Base-by-base conservation (phyloP, 768 basidiomycete genomes). In the Sarcodon aspratus region DNA sequence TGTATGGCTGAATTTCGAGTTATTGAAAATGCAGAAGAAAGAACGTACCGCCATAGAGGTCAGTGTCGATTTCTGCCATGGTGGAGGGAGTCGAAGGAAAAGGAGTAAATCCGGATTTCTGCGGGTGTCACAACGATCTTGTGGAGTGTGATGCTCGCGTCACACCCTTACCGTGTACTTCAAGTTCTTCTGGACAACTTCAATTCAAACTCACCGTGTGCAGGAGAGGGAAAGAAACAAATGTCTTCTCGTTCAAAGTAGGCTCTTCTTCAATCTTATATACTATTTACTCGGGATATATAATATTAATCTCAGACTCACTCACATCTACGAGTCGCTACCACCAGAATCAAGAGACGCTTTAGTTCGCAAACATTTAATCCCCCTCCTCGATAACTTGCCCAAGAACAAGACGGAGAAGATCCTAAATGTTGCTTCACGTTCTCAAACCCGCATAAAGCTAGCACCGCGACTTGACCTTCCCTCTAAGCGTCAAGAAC, bases 51-150 rank as follows among this genome's bases (percentile, higher is more conserved):
- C 88, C 87, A 59, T 93, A 93, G 47, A 92, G 75, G 64, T 92
- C 90, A 67, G 85, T 85, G 64, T 91, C 86, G 64, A 87, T 82
- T 69, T 87, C 85, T 54, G 82, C 80, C 85, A 85, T 85, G 57
- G 65, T 66, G 52, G 48, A 37, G 32, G 51, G 40, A 55, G 46
- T 31, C 40, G 51, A 44, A 51, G 52, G 50, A 48, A 47, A 54
- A 53, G 50, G 43, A 13, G 44, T 18, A 13, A 38, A 17, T 38
- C 5, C 13, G 35, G 45, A 18, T 43, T 48, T 17, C 27, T 36
- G 31, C 50, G 50, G 50, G 48, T 46, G 33, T 31, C 3, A 11
- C 35, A 50, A 47, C 11, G 1, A n/a, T 10, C 15, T 33, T 21
- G 18, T 15, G n/a, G 32, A 21, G 5, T 34, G 9, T 32, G 32